Conservation (phyloP, 192 early-diverging fungal genomes). For the Entrophospora sp. region DNA sequence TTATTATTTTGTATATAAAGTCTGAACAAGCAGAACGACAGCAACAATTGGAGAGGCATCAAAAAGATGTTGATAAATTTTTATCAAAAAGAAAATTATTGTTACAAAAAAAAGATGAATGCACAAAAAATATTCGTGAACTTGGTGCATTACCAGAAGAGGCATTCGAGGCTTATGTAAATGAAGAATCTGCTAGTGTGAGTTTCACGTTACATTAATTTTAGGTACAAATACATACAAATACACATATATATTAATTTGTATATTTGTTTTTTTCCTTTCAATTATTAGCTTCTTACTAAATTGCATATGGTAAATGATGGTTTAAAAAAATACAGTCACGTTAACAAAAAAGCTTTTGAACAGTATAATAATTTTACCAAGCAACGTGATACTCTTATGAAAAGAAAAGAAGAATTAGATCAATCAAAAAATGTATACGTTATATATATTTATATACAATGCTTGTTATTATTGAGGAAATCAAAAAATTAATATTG, state of each 20-base stretch:
- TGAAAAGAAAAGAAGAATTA: slow-evolving; percentile 77
- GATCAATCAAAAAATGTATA: slow-evolving; percentile 64
- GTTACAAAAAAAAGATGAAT: slow-evolving; percentile 80
- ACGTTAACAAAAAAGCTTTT: slow-evolving; percentile 98
- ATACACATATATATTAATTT: neutral
- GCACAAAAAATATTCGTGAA: slow-evolving; percentile 79
- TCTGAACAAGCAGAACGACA: slow-evolving; percentile 39
- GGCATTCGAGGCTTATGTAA: slow-evolving; percentile 66
- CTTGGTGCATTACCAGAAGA: slow-evolving; percentile 93
- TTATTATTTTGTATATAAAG: slow-evolving; percentile 23
- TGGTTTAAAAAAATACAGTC: slow-evolving; percentile 76
- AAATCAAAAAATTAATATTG: neutral
- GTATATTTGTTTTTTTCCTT: slow-evolving; percentile 5
- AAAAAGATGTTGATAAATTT: slow-evolving; percentile 67
- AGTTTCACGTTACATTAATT: neutral
- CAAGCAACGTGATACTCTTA: slow-evolving; percentile 76
- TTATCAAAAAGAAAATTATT: slow-evolving; percentile 61
- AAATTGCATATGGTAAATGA: slow-evolving; percentile 76
- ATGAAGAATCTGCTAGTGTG: slow-evolving; percentile 40
- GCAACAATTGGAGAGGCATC: slow-evolving; percentile 41
- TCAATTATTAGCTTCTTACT: slow-evolving; percentile 39
- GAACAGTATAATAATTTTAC: slow-evolving; percentile 96
- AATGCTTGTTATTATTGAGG: slow-evolving; percentile 2
- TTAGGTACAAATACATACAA: neutral
- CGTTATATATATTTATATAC: neutral